Base-by-base conservation (phyloP, 2,329 filamentous ascomycete species). In the Westerdykella aurantiaca region DNA sequence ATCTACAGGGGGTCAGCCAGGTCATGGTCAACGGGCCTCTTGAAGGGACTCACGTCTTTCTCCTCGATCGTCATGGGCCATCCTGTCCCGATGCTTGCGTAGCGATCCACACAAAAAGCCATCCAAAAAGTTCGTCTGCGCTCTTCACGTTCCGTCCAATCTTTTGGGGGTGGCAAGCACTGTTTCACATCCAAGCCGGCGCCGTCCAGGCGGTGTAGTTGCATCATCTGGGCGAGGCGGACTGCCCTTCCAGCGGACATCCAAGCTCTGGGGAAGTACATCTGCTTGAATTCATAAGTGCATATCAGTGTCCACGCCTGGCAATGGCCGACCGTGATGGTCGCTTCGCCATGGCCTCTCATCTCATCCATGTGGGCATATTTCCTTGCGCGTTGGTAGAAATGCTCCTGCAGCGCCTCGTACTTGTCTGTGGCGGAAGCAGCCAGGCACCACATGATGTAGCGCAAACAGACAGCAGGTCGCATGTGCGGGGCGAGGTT, bases 41-140 rank as follows among this genome's bases (percentile, higher is more conserved):
- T 6, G 7, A n/a, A 7, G 13, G n/a, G 33, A 37, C 75, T 67
- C 57, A 82, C 79, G 64, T 98, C 93, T 61, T 79, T 80, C 69
- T 98, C 93, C 52, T 97, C 91, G 43, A 97, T 80, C 0, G 80
- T 82, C 86, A 97, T 91, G 1, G 93, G 93, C 93, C 93, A 97
- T 6, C 93, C 93, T 2, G 93, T 97, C 29, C 93, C 93, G 44
- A 96, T 93, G 58, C 89, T 96, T 5, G 89, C 87, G 68, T 95
- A 97, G 41, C 93, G 81, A 61, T 97, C 93, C 50, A 89, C 74
- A 55, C 85, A 88, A 60, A 95, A 97, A 3, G 86, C 81, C 81
- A 93, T 85, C 93, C 93, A 98, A 55, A 97, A 97, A 0, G 89
- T 95, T 51, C 93, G 79, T 41, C 93, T 79, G 53, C 93, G 78